Base-by-base conservation (phyloP, 2,329 filamentous ascomycete species). In the Verruconis gallopava region DNA sequence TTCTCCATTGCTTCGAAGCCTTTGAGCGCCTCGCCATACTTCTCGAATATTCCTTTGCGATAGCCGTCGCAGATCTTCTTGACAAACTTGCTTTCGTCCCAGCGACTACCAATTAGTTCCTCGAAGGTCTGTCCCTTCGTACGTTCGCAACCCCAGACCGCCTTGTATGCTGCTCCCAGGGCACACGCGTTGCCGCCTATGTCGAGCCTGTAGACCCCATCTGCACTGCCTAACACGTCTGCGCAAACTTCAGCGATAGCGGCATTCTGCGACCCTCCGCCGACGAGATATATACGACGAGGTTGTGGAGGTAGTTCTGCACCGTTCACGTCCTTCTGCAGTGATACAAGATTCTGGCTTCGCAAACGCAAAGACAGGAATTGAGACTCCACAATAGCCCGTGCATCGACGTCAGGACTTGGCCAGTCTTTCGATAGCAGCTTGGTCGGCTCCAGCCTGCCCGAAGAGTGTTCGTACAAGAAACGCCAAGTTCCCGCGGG, bases 161-260 rank as follows among this genome's bases (percentile, higher is more conserved):
- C 89, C 65, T 96, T 96, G 64, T 96, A 95, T 19, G 89, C 89
- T 4, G 85, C 85, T 12, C 91, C 91, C 12, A 96, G 65, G 9
- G 89, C 91, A 63, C 91, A 98, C 2, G 91, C 89, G 63, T 93
- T 95, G 19, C 88, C 86, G 19, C 91, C 89, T 4, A 96, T 85
- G 56, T 96, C 88, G 12, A 98, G 75, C 62, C 81, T 83, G 65
- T 85, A 98, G 19, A 96, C 84, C 18, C 91, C 91, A 48, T 96
- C 91, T 2, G 72, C 73, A 22, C 85, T 85, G 40, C 91, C 91
- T 2, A 98, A 74, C 2, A 96, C 85, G 53, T 94, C 79, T 19
- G 86, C 89, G 3, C 88, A 74, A 37, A 93, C 77, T 45, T 79
- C 72, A 4, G 86, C 84, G 52, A 96, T 95, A 38, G 89, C 86